phyloP scores from a whole-genome alignment of 768 basidiomycete genomes.

The Serendipita vermifera region DNA sequence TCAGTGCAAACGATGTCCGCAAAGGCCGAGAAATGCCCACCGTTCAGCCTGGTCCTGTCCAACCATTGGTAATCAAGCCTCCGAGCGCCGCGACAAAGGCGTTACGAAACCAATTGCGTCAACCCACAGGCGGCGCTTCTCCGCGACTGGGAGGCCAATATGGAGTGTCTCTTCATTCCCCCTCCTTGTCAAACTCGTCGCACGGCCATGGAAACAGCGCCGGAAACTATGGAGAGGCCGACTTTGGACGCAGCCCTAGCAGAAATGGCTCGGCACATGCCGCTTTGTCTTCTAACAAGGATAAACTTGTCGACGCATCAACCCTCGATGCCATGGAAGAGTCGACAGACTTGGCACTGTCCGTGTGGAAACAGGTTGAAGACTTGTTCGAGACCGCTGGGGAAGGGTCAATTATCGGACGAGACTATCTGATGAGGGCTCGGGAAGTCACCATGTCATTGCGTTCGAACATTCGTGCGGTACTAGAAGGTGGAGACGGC shows the following conservation, averaged over 20 bases:
- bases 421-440: constrained; percentile 46
- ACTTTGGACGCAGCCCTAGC: constrained; percentile 27
- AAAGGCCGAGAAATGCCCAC: constrained; percentile 63
- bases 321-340: constrained; percentile 63
- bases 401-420: constrained; percentile 32
- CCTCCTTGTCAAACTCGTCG: constrained; percentile 24
- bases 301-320: constrained; percentile 61
- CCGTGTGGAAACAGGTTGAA: constrained; percentile 72
- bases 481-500: constrained; percentile 43
- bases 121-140: constrained; percentile 5
- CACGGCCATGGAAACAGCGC: constrained; percentile 14
- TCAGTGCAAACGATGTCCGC: constrained; percentile 84
- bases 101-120: constrained; percentile 1
- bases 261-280: constrained; percentile 29
- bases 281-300: constrained; percentile 42
- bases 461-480: constrained; percentile 40
- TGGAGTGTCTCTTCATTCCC: constrained; percentile 28
- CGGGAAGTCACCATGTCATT: constrained; percentile 52
- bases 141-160: constrained; percentile 4
- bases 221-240: constrained; percentile 23
- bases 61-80: constrained; percentile 10
- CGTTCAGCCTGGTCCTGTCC: constrained; percentile 32
- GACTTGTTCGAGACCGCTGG: constrained; percentile 41
- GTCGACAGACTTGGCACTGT: constrained; percentile 67
- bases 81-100: constrained; percentile 10